phyloP scores from a whole-genome alignment of 495 filamentous ascomycete genomes.

The Annulohypoxylon nitens region DNA sequence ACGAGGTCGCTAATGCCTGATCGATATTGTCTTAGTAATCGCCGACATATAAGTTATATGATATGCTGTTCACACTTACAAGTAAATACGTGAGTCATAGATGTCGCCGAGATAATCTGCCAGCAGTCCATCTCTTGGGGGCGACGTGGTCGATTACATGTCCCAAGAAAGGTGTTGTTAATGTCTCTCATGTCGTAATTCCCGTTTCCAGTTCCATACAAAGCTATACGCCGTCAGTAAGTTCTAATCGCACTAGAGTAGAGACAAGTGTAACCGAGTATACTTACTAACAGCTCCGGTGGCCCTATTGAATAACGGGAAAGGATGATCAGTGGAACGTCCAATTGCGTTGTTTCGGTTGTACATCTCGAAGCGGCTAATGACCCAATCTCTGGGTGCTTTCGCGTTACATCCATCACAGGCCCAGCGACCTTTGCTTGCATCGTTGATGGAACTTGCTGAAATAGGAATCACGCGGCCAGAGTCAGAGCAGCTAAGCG shows the following conservation, averaged over 20 bases:
- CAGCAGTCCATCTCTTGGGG: conserved; percentile 45
- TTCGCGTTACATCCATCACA: conserved; percentile 42
- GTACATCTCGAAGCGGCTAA: conserved; percentile 41
- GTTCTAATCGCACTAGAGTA: not conserved
- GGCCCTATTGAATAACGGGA: conserved; percentile 35
- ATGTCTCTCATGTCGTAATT: conserved; percentile 43
- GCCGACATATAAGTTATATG: not conserved
- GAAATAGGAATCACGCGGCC: conserved; percentile 35
- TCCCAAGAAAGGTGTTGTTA: conserved; percentile 43
- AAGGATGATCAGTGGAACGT: conserved; percentile 30
- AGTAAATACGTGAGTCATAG: conserved; percentile 40
- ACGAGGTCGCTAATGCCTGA: conserved; percentile 35
- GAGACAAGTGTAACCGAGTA: not conserved
- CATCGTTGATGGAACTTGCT: conserved; percentile 38
- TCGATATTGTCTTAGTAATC: conserved; percentile 5
- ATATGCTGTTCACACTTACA: conserved; percentile 31
- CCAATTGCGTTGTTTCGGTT: conserved; percentile 37
- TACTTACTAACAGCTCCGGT: conserved; percentile 45
- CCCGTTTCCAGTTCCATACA: conserved; percentile 33
- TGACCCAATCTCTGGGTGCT: conserved; percentile 37
- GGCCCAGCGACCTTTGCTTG: conserved; percentile 42
- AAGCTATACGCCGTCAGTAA: conserved; percentile 29
- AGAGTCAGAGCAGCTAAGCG: conserved; percentile 38
- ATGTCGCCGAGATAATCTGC: conserved; percentile 36
- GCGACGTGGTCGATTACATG: conserved; percentile 30